A percentile compares a stretch with the other conserved stretches of the same genome.
phyloP scores from a whole-genome alignment of 1,284 basidiomycete species.

The Puccinia coronata region DNA sequence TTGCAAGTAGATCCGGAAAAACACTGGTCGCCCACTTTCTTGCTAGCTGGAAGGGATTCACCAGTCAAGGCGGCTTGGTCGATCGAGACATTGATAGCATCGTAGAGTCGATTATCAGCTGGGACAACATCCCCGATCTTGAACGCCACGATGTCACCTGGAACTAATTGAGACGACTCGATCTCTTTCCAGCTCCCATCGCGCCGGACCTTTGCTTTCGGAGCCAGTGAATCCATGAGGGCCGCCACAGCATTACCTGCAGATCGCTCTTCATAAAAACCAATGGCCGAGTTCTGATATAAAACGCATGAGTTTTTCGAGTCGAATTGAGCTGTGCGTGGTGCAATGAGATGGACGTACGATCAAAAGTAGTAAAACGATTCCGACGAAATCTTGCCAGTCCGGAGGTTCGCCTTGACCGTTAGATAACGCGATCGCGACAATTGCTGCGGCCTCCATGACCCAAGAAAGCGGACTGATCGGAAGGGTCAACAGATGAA shows the following conservation, averaged over 20 bases:
- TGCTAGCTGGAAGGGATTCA: constrained; percentile 86
- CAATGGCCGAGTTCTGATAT: constrained; percentile 78
- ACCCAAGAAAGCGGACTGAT: constrained; percentile 84
- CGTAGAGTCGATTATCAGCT: constrained; percentile 39
- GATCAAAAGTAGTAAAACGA: constrained; percentile 83
- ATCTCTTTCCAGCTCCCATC: constrained; percentile 80
- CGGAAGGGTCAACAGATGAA: constrained; percentile 67
- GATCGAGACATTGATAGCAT: constrained; percentile 65
- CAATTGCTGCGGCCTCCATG: constrained; percentile 96
- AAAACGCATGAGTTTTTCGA: neutral
- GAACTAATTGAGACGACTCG: constrained; percentile 76
- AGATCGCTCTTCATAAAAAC: constrained; percentile 96
- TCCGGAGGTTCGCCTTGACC: constrained; percentile 82
- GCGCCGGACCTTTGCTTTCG: constrained; percentile 90
- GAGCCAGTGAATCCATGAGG: constrained; percentile 97
- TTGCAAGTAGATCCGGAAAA: constrained; percentile 97
- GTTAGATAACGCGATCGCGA: constrained; percentile 94
- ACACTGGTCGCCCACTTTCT: constrained; percentile 90
- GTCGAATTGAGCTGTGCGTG: neutral
- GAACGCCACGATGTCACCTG: constrained; percentile 91
- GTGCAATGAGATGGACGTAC: neutral
- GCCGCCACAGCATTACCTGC: constrained; percentile 98
- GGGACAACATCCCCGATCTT: constrained; percentile 61
- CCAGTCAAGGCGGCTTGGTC: constrained; percentile 96
- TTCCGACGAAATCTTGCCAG: constrained; percentile 97